phyloP scores from a whole-genome alignment of 495 filamentous ascomycete species.

The Cetradonia linearis region DNA sequence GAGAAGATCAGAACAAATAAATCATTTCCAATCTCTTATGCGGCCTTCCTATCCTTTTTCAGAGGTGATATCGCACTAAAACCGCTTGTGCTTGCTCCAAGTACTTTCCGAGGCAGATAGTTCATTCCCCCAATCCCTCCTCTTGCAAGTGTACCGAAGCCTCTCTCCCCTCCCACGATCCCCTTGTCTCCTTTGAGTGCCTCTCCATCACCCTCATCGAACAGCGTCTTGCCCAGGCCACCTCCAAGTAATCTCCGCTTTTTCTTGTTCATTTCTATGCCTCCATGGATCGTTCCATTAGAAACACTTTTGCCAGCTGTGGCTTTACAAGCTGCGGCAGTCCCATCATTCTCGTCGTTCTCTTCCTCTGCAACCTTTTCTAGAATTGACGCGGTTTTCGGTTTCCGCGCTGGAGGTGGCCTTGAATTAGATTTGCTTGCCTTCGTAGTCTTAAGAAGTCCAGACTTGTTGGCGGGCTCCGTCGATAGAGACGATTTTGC shows the following conservation, averaged over 20 bases:
- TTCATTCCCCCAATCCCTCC: constrained; percentile 16
- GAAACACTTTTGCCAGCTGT: constrained; percentile 4
- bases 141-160: constrained; percentile 24
- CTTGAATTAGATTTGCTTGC: constrained; percentile 27
- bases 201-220: constrained; percentile 67
- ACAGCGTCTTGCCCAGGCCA: constrained; percentile 52
- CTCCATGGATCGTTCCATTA: constrained; percentile 4
- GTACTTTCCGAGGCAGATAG: constrained; percentile 16
- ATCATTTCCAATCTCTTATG: no score
- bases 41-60: constrained; percentile 60
- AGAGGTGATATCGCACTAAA: constrained; percentile 62
- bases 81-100: constrained; percentile 25
- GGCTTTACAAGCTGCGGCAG: constrained; percentile 1
- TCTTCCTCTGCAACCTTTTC: constrained; percentile 43
- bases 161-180: constrained; percentile 24
- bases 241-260: constrained; percentile 62
- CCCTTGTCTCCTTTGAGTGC: constrained; percentile 30
- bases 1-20: background rate
- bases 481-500: background rate
- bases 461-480: background rate
- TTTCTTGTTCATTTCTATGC: constrained; percentile 37
- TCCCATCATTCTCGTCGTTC: constrained; percentile 24
- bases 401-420: constrained; percentile 24
- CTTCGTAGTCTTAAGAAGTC: constrained; percentile 22
- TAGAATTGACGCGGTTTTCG: constrained; percentile 26